Conservation (phyloP, 495 filamentous ascomycete species). For the Pyrenula aspistea region DNA sequence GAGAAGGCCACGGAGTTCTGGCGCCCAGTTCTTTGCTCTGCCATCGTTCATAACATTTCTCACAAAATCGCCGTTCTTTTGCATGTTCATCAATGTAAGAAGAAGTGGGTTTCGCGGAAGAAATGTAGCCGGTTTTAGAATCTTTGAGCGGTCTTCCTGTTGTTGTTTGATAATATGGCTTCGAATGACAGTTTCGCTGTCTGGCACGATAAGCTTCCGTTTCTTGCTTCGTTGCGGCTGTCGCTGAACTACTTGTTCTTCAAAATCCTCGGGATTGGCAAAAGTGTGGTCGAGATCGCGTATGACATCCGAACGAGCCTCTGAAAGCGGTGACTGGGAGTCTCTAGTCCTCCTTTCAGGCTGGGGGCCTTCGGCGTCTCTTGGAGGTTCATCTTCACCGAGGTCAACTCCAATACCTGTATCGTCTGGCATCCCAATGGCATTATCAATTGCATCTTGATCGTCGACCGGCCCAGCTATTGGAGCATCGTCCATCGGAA, state of each 20-base stretch:
- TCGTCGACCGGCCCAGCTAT: slow-evolving; percentile 17
- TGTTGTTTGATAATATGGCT: slow-evolving; percentile 57
- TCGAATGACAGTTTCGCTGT: slow-evolving; percentile 50
- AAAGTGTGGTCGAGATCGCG: slow-evolving; percentile 50
- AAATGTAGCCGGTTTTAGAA: slow-evolving; percentile 66
- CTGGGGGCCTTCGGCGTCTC: slow-evolving; percentile 26
- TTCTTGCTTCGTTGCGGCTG: slow-evolving; percentile 63
- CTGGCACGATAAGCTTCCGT: slow-evolving; percentile 59
- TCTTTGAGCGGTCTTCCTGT: slow-evolving; percentile 66
- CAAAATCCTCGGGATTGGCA: slow-evolving; percentile 29
- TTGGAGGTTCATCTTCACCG: slow-evolving; percentile 35
- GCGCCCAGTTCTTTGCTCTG: slow-evolving; percentile 70
- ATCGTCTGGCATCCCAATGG: slow-evolving; percentile 21
- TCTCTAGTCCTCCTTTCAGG: slow-evolving; percentile 46
- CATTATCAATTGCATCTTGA: slow-evolving; percentile 19
- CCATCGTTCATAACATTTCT: slow-evolving; percentile 62
- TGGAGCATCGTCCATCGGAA: slow-evolving; percentile 28
- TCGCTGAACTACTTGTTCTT: slow-evolving; percentile 37
- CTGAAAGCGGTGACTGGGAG: slow-evolving; percentile 28
- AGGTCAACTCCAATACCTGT: slow-evolving; percentile 34
- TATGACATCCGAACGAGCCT: slow-evolving; percentile 29
- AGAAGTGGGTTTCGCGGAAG: slow-evolving; percentile 76
- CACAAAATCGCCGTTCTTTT: slow-evolving; percentile 80
- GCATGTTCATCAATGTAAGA: slow-evolving; percentile 78
- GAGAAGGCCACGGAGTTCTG: slow-evolving; percentile 75